Conservation (phyloP, 495 filamentous ascomycete species). For the Gamarada debralockiae region DNA sequence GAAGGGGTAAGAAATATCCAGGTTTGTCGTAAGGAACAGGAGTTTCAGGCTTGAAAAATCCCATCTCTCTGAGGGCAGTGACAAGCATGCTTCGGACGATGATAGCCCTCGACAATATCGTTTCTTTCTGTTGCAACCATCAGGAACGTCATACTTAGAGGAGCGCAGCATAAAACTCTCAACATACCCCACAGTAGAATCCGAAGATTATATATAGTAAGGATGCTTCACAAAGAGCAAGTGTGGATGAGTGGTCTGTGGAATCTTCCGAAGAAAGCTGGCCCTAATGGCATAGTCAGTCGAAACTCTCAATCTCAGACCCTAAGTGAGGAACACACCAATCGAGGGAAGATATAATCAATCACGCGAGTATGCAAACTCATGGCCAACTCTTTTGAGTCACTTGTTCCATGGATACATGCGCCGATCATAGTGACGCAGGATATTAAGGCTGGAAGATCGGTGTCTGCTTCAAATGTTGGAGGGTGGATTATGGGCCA, state of each 20-base stretch:
- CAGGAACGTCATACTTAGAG: neutral
- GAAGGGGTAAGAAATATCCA: conserved; percentile 18
- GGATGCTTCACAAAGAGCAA: conserved; percentile 12
- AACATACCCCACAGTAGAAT: conserved; percentile 20
- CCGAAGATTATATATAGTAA: conserved; percentile 19
- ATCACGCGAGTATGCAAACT: conserved; percentile 8
- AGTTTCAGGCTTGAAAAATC: conserved; percentile 18
- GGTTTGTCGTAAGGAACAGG: conserved; percentile 18
- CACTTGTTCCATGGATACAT: conserved; percentile 12
- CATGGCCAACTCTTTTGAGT: conserved; percentile 13
- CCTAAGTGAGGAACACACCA: conserved; percentile 6
- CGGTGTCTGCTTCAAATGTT: conserved; percentile 1
- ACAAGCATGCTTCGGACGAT: conserved; percentile 15
- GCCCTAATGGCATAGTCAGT: conserved; percentile 5
- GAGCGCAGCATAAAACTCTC: neutral
- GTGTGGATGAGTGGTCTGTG: conserved; percentile 5
- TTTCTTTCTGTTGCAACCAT: conserved; percentile 6
- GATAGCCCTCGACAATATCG: conserved; percentile 3
- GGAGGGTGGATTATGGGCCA: conserved; percentile 20
- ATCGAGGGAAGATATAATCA: neutral
- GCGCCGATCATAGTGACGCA: conserved; percentile 24
- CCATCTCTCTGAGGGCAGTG: conserved; percentile 17
- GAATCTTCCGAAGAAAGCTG: conserved; percentile 8
- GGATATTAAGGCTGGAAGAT: neutral
- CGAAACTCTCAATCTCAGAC: too few relatives aligned